A percentile compares a stretch with the other conserved stretches of the same genome.
Conservation (phyloP, 2,329 filamentous ascomycete species). For the Botrytis sinoallii region DNA sequence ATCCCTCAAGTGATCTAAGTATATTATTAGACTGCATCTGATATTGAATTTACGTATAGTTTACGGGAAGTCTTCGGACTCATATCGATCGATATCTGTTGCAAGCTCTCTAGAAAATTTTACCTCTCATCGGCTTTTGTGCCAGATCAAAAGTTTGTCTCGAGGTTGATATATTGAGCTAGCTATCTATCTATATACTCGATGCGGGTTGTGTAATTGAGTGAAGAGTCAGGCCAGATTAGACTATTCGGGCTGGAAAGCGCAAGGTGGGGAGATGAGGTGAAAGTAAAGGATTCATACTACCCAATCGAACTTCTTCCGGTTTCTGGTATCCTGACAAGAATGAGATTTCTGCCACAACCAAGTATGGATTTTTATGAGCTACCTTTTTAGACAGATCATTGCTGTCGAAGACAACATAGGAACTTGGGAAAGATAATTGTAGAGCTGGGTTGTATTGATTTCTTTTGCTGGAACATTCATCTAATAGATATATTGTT, state of each 20-base stretch:
- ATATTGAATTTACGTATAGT: too few species aligned
- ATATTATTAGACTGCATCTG: too few species aligned
- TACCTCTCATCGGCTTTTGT: neutral
- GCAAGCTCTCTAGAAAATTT: too few species aligned
- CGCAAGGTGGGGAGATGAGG: neutral
- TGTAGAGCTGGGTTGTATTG: neutral
- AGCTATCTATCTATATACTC: neutral
- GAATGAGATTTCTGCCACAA: neutral
- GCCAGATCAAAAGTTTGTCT: neutral
- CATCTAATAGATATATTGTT: neutral
- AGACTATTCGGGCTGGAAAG: neutral
- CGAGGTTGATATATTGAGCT: neutral
- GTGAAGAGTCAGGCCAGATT: neutral
- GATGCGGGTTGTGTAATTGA: neutral
- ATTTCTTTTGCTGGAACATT: neutral
- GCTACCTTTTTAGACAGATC: neutral
- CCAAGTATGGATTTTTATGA: neutral
- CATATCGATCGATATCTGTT: too few species aligned
- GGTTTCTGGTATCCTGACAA: neutral
- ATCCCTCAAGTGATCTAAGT: too few species aligned
- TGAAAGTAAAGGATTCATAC: neutral
- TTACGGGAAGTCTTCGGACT: too few species aligned
- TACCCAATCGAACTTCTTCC: neutral
- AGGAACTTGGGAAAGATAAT: neutral
- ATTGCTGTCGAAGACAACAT: neutral